Base-by-base conservation (phyloP, 148 eudicot genomes). In the Spergularia marina region DNA sequence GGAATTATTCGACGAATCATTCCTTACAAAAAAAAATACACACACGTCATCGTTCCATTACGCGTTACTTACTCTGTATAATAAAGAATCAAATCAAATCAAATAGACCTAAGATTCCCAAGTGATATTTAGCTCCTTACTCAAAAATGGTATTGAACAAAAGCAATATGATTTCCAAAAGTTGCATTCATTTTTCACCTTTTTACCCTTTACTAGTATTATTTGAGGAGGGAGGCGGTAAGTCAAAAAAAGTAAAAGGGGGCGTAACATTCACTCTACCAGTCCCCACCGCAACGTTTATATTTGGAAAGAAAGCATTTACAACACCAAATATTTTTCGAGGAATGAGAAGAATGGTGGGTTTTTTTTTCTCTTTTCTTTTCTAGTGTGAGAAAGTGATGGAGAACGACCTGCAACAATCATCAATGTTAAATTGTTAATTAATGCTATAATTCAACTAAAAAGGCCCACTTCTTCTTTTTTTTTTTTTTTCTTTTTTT, bases 361-460 rank as follows among this genome's bases (percentile, higher is more conserved):
- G 11, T 39, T 16, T 30, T 30, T 30, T 7, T 23, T 23, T 23
- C 25, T 36, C 8, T 44, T 44, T 44, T 36, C 8, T 44, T 44
- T 44, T 7, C 11, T 40, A 71, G 62, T 13, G 62, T 39, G 77
- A 68, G 23, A 44, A 25, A 49, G 47, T 59, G 54, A 58, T 34
- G 40, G 82, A 73, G 73, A 73, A 74, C 59, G 77, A 79, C 77
- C 67, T 68, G 68, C 74, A 70, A 62, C 75, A 74, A 69, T 79
- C 74, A 79, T 74, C 74, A 74, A 79, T 68, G 17, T 69, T 23
- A 2, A 68, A 68, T 49, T 49, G 21, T 62, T 68, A 49, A 49
- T 30, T 30, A 30, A 41, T 68, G 68, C 77, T 21, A 40, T 69
- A 68, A 40, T 70, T 74, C 70, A 74, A 69, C 53, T 23, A 6